Evolutionary conservation across 169 alveolate species (phyloP), one percentile per base, ranked within the genome.

Genomic region (Plasmodium relictum): DNA sequence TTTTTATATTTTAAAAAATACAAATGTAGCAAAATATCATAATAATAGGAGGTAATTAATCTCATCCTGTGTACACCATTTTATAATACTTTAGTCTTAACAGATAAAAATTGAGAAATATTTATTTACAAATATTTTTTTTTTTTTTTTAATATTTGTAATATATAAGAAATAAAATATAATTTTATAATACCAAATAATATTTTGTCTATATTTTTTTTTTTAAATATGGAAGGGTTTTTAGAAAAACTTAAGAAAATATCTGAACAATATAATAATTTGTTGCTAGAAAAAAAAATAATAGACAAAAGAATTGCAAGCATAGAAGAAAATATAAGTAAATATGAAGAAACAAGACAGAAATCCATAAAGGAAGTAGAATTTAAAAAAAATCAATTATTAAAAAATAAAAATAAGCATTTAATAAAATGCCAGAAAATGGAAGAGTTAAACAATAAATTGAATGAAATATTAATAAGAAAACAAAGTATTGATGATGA

Each of bases 401-500:
- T 80, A 45, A 80, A 66, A 37, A 80, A 80, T 71, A 80, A 59
- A 54, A 80, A 80, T 80, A 68, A 80, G 24, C 90, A 80, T 50
- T 52, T 80, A 45, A 80, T 80, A 41, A 52, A 56, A 62, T 80
- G 90, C 14, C 90, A 80, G 45, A 80, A 80, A 80, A 80, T 80
- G 90, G 90, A 80, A 68, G 65, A 80, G 24, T 45, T 80, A 62
- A 80, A 80, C 24, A 58, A 72, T n/a, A 80, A 66, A 48, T 63
- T 80, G 6, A 80, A 80, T 48, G 85, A 80, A 66, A 80, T 80
- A 80, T 44, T 80, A 45, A 50, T 80, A 80, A 50, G 73, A 41
- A 80, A 80, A 61, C 90, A 80, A 80, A 80, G 68, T 42, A 80
- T 80, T 52, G 90, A 80, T 56, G 83, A 80, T 80, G 80, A 80